phyloP scores from a whole-genome alignment of 202 grass and related monocot species.

The Setaria viridis region DNA sequence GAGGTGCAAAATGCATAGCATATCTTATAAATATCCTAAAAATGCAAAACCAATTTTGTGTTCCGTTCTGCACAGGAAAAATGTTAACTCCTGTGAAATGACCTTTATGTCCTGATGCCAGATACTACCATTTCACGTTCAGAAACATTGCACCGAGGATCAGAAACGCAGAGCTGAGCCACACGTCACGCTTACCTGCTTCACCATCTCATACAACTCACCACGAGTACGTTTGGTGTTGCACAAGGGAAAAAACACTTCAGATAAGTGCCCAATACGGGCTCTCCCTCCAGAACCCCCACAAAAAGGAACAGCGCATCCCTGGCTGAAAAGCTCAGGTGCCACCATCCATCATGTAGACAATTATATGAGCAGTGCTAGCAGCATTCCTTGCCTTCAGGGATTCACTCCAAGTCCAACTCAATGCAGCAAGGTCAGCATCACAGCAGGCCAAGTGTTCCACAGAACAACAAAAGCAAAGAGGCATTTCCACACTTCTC shows the following conservation, averaged over 20 bases:
- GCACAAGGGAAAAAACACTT: not conserved
- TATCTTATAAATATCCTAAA: too few species aligned
- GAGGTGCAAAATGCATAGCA: too few species aligned
- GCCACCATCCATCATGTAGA: not conserved
- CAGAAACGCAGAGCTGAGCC: not conserved
- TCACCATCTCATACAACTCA: not conserved
- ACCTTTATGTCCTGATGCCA: too few species aligned
- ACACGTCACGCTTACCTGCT: not conserved
- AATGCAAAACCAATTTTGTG: too few species aligned
- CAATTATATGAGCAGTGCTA: not conserved
- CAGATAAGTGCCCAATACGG: too few species aligned
- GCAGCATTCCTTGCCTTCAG: conserved; percentile 17
- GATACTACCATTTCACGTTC: not conserved
- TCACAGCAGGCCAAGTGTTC: conserved; percentile 24
- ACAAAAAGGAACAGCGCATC: not conserved
- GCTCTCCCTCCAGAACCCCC: not conserved
- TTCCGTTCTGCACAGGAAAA: too few species aligned
- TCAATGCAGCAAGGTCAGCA: conserved; percentile 23
- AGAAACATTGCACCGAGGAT: not conserved
- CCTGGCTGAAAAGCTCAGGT: not conserved
- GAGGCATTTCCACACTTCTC: conserved; percentile 1
- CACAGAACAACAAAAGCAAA: conserved; percentile 40
- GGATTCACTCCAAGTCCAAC: not conserved
- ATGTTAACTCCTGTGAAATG: too few species aligned
- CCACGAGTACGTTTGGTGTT: not conserved